Evolutionary conservation across 2,329 filamentous ascomycete species (phyloP).

Genomic region (Diplodia intermedia): DNA sequence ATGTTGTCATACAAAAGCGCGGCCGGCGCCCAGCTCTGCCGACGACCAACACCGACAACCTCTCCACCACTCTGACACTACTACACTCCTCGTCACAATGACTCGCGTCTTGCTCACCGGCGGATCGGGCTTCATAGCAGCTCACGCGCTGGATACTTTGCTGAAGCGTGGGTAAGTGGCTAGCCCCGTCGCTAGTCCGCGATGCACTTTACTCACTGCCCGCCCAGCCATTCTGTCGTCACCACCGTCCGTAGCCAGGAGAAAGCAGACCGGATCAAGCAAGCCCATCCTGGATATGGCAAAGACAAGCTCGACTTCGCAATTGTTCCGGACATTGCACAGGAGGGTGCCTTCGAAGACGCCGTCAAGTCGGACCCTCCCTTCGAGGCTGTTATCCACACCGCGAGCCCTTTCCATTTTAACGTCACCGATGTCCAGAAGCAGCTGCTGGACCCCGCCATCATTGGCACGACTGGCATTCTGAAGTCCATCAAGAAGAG

Average conservation of each 20-base stretch:
- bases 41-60: neutral
- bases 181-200: neutral
- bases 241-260: slow-evolving; percentile 67
- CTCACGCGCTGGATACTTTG: slow-evolving; percentile 67
- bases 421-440: slow-evolving; percentile 76
- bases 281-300: slow-evolving; percentile 58
- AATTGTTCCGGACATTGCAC: slow-evolving; percentile 75
- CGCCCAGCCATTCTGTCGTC: slow-evolving; percentile 64
- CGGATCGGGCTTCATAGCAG: slow-evolving; percentile 70
- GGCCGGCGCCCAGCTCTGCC: slow-evolving; percentile 1
- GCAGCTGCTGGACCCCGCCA: slow-evolving; percentile 65
- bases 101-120: slow-evolving; percentile 55
- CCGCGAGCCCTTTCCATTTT: slow-evolving; percentile 69
- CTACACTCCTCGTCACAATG: slow-evolving; percentile 36
- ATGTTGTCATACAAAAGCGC: slow-evolving; percentile 26
- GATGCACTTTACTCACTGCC: neutral
- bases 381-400: slow-evolving; percentile 69
- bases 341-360: slow-evolving; percentile 70
- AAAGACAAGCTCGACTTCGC: slow-evolving; percentile 67
- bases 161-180: slow-evolving; percentile 57
- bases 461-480: slow-evolving; percentile 69
- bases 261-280: slow-evolving; percentile 67
- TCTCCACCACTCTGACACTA: neutral
- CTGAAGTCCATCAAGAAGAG: slow-evolving; percentile 66
- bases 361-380: slow-evolving; percentile 67